Percentiles rank a stretch among this genome's conserved stretches.
Conservation (phyloP, 257 asterid genomes). For the Penstemon davidsonii region DNA sequence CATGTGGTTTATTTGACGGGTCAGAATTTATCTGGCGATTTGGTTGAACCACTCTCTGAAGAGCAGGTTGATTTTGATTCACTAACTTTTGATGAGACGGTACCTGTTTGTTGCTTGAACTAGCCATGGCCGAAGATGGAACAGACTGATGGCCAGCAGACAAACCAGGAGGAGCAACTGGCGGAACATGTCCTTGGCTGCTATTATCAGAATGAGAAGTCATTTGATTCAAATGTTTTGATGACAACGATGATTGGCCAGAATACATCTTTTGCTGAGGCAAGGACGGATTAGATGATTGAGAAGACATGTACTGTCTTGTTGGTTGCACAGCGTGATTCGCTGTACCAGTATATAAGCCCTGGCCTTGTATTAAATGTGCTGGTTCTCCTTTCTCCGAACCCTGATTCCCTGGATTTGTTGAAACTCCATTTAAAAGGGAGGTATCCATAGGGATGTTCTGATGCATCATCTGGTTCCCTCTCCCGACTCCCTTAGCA, state of each 20-base stretch:
- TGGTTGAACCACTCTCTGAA: slow-evolving; percentile 47
- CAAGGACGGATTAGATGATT: slow-evolving; percentile 51
- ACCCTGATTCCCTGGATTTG: slow-evolving; percentile 39
- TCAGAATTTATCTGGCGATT: slow-evolving; percentile 51
- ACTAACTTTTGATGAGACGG: slow-evolving; percentile 52
- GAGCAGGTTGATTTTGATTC: slow-evolving; percentile 52
- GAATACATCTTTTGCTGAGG: slow-evolving; percentile 58
- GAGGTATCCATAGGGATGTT: slow-evolving; percentile 40
- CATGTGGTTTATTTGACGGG: slow-evolving; percentile 43
- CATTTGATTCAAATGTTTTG: slow-evolving; percentile 47
- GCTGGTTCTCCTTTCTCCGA: slow-evolving; percentile 53
- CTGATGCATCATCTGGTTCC: slow-evolving; percentile 52
- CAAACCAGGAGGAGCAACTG: slow-evolving; percentile 42
- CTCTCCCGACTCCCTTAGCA: slow-evolving; percentile 73
- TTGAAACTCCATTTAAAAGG: slow-evolving; percentile 35
- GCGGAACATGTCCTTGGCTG: slow-evolving; percentile 50
- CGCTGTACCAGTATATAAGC: slow-evolving; percentile 47
- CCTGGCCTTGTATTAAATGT: slow-evolving; percentile 52
- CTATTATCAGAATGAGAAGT: slow-evolving; percentile 49
- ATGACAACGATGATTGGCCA: slow-evolving; percentile 45
- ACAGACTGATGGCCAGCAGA: slow-evolving; percentile 48
- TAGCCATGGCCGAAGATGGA: slow-evolving; percentile 37
- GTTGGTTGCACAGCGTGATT: slow-evolving; percentile 41
- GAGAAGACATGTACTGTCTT: slow-evolving; percentile 48
- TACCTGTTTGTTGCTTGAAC: slow-evolving; percentile 50